Evolutionary conservation across 2,329 filamentous ascomycete genomes (phyloP).

Genomic region (Trichoderma lentiforme): DNA sequence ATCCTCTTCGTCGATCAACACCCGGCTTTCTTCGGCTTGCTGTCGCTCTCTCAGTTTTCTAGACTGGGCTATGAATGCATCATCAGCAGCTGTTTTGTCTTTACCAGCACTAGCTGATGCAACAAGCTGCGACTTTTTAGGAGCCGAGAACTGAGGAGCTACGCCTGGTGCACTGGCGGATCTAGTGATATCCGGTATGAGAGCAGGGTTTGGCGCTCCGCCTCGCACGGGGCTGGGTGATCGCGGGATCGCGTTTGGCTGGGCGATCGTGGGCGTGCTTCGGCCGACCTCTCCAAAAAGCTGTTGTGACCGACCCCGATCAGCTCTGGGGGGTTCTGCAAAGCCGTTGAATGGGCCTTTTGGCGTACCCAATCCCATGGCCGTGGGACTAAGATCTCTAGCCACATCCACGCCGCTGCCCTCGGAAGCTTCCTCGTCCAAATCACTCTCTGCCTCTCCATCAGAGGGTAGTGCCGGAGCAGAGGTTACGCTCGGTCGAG

Average conservation of each 20-base stretch:
- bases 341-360: constrained; percentile 55
- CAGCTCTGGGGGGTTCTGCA: constrained; percentile 39
- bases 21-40: constrained; percentile 54
- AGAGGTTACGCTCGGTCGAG: constrained; percentile 33
- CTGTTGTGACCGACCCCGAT: constrained; percentile 41
- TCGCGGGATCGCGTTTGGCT: constrained; percentile 58
- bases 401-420: constrained; percentile 63
- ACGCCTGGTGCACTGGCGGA: constrained; percentile 60
- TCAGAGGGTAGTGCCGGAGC: constrained; percentile 39
- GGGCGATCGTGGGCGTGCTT: constrained; percentile 52
- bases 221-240: constrained; percentile 70
- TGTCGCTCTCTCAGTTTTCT: constrained; percentile 51
- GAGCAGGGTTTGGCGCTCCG: constrained; percentile 49
- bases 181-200: constrained; percentile 49
- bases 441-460: constrained; percentile 37
- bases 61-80: constrained; percentile 49
- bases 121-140: constrained; percentile 37
- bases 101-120: constrained; percentile 39
- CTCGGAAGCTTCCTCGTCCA: constrained; percentile 48
- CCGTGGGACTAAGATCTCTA: constrained; percentile 58
- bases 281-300: constrained; percentile 55
- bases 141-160: constrained; percentile 51
- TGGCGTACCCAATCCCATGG: constrained; percentile 43
- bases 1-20: constrained; percentile 66
- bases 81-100: constrained; percentile 38